A percentile compares a stretch with the other conserved stretches of the same genome.
These are phyloP conservation scores for Eucalyptus tenuipes DNA, from an alignment of 345 rosid genomes.

Conservation along the genomic window DNA sequence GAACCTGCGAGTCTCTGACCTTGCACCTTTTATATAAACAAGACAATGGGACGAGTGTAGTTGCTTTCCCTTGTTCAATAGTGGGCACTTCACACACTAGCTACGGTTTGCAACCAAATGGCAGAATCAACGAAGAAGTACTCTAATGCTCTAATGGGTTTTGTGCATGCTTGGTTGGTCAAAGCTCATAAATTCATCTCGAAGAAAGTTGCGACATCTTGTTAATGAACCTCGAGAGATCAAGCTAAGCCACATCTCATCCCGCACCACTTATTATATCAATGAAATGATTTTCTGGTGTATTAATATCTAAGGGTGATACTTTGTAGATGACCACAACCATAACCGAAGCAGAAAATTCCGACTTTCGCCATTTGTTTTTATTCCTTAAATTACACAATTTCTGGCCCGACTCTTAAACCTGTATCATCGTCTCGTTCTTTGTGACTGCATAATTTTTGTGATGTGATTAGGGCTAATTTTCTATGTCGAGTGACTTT, in stretches of 20 bases:
- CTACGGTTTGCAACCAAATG: background rate
- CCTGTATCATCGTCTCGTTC: too few relatives aligned
- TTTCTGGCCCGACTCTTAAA: too few relatives aligned
- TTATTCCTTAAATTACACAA: background rate
- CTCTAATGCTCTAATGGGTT: background rate
- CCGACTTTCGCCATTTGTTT: background rate
- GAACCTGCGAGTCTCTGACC: background rate
- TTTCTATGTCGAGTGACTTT: too few relatives aligned
- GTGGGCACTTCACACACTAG: background rate
- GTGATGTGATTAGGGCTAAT: too few relatives aligned
- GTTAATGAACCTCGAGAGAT: background rate
- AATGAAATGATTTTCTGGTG: background rate
- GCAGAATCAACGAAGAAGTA: background rate
- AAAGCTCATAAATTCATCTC: too few relatives aligned
- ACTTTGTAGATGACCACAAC: background rate
- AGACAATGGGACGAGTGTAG: background rate
- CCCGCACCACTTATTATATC: background rate
- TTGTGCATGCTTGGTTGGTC: background rate
- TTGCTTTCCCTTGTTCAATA: background rate
- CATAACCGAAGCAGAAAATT: background rate
- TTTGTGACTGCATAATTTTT: too few relatives aligned
- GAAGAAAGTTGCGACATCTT: too few relatives aligned
- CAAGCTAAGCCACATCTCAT: background rate
- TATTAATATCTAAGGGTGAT: background rate
- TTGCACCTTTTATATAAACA: background rate